phyloP scores from a whole-genome alignment of 768 basidiomycete genomes.

The Boletus patriciae region DNA sequence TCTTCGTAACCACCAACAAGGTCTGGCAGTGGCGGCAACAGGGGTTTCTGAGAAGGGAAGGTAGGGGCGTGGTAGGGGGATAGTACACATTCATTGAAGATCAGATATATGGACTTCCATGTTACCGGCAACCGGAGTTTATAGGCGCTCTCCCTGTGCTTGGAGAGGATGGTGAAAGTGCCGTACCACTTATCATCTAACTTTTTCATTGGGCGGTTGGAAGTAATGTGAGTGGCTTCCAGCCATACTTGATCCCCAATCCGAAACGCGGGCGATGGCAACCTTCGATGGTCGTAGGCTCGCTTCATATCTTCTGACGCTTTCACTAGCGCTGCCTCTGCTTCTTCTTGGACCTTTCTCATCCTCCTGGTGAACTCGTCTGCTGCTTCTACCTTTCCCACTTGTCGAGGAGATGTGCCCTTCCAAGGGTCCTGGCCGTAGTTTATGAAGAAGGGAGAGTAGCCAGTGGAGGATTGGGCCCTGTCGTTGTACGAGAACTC shows the following conservation, averaged over 20 bases:
- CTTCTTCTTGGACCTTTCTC: neutral
- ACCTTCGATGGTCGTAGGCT: constrained; percentile 10
- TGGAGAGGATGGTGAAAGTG: constrained; percentile 26
- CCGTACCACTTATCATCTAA: constrained; percentile 12
- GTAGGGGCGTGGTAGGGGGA: neutral
- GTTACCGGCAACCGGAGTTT: constrained; percentile 6
- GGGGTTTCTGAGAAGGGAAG: neutral
- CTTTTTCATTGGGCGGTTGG: constrained; percentile 27
- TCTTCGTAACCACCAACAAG: neutral
- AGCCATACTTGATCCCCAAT: constrained; percentile 28
- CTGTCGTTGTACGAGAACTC: constrained; percentile 38
- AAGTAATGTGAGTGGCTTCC: constrained; percentile 26
- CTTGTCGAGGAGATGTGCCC: neutral
- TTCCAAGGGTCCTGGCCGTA: constrained; percentile 21
- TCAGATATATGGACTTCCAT: constrained; percentile 27
- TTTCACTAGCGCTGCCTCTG: constrained; percentile 4
- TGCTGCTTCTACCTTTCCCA: constrained; percentile 8
- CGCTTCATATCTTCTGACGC: constrained; percentile 31
- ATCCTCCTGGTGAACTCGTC: neutral
- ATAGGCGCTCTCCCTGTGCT: constrained; percentile 22
- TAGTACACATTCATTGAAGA: neutral
- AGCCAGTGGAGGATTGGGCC: constrained; percentile 25
- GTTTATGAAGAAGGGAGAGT: constrained; percentile 22
- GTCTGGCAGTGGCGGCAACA: neutral
- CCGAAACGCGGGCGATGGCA: constrained; percentile 1